phyloP scores from a whole-genome alignment of 148 eudicot genomes.

The Silene latifolia region DNA sequence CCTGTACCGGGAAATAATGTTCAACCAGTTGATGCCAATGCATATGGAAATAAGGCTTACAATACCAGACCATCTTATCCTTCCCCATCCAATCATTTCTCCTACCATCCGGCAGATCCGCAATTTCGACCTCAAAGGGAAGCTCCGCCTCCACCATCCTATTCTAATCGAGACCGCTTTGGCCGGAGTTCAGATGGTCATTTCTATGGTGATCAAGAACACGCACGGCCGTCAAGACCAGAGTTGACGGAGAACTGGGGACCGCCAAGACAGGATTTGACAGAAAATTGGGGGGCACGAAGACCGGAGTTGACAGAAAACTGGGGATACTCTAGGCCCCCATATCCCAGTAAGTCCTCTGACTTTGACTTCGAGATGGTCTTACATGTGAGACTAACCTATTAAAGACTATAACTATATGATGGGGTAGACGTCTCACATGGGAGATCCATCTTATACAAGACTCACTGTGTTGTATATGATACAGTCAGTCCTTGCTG shows the following conservation, averaged over 20 bases:
- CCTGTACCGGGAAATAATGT: constrained; percentile 39
- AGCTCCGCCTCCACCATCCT: constrained; percentile 49
- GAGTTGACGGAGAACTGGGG: constrained; percentile 17
- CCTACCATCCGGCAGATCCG: constrained; percentile 67
- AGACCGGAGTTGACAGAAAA: constrained; percentile 55
- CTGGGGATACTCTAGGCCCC: constrained; percentile 75
- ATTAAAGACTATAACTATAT: not conserved
- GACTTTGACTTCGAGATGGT: not conserved
- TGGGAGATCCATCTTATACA: no score
- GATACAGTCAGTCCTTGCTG: not conserved
- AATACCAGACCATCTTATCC: constrained; percentile 74
- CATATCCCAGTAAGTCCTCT: constrained; percentile 46
- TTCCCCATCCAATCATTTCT: constrained; percentile 76
- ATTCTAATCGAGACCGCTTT: constrained; percentile 47
- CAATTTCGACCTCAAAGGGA: constrained; percentile 46
- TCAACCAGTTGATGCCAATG: constrained; percentile 35
- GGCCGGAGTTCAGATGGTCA: constrained; percentile 51
- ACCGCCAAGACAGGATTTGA: constrained; percentile 10
- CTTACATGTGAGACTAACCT: not conserved
- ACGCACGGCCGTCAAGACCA: constrained; percentile 32
- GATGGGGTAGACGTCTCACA: no score
- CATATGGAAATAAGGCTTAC: constrained; percentile 38
- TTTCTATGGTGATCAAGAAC: constrained; percentile 66
- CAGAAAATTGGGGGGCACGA: constrained; percentile 17
- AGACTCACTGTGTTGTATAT: not conserved